These are phyloP conservation scores for Cornus florida DNA, from an alignment of 148 eudicot species.

Conservation along the genomic window DNA sequence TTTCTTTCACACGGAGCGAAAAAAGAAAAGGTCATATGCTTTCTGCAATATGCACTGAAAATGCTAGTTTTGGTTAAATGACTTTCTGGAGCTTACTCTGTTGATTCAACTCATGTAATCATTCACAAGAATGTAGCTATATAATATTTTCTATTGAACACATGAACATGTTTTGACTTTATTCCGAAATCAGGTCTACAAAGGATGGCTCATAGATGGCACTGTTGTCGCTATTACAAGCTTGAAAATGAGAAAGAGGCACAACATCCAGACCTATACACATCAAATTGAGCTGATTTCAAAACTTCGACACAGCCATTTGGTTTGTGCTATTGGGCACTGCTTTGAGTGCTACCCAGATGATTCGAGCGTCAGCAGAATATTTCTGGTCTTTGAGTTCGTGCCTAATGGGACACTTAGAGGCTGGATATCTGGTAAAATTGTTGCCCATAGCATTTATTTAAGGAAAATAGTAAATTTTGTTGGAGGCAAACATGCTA, in stretches of 20 bases:
- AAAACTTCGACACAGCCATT: constrained; percentile 68
- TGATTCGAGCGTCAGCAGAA: constrained; percentile 51
- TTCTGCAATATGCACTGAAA: not conserved
- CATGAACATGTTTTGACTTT: not conserved
- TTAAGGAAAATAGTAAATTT: not conserved
- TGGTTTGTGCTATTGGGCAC: constrained; percentile 77
- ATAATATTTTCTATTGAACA: not conserved
- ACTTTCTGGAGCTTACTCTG: not conserved
- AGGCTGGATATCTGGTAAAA: constrained; percentile 54
- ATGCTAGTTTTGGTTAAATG: not conserved
- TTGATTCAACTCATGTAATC: no score
- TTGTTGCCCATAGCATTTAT: not conserved
- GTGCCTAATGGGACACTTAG: constrained; percentile 67
- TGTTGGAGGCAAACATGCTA: no score
- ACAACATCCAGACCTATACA: constrained; percentile 52
- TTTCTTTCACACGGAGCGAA: not conserved
- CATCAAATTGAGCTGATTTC: constrained; percentile 69
- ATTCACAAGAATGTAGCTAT: not conserved
- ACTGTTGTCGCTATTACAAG: constrained; percentile 59
- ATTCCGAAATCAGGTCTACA: constrained; percentile 49
- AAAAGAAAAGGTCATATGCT: not conserved
- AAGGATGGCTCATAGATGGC: constrained; percentile 56
- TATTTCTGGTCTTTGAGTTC: constrained; percentile 64
- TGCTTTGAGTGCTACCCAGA: constrained; percentile 71
- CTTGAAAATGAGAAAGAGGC: constrained; percentile 64